These are phyloP conservation scores for Ogataea nonfermentans DNA, from an alignment of 805 yeast genomes.

Conservation along the genomic window DNA sequence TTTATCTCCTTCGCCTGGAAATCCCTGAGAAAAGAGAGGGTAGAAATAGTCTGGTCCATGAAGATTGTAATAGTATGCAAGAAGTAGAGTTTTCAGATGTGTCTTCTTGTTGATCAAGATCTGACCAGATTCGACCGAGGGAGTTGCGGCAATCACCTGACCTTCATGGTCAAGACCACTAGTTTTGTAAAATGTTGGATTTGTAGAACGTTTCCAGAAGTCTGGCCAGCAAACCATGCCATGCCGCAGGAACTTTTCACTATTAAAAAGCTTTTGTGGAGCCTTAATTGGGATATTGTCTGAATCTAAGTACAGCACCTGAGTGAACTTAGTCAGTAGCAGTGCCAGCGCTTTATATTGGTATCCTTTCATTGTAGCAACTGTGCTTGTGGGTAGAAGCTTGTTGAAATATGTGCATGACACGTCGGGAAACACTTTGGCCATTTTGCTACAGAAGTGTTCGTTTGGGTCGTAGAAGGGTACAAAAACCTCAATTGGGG, in stretches of 20 bases:
- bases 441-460: constrained; percentile 42
- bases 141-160: constrained; percentile 40
- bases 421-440: constrained; percentile 37
- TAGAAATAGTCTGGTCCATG: constrained; percentile 67
- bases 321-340: constrained; percentile 44
- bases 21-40: constrained; percentile 66
- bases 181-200: constrained; percentile 50
- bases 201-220: constrained; percentile 64
- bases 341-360: constrained; percentile 52
- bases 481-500: constrained; percentile 50
- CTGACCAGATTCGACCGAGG: constrained; percentile 72
- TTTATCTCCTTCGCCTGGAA: constrained; percentile 79
- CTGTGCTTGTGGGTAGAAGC: constrained; percentile 26
- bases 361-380: constrained; percentile 35
- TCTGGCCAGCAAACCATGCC: constrained; percentile 65
- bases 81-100: constrained; percentile 56
- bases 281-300: constrained; percentile 45
- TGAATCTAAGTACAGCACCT: constrained; percentile 47
- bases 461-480: constrained; percentile 42
- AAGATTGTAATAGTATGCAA: constrained; percentile 63
- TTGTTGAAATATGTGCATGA: constrained; percentile 44
- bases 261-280: constrained; percentile 42
- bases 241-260: constrained; percentile 40
- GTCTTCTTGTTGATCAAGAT: constrained; percentile 56
- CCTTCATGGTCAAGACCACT: constrained; percentile 41